Percentiles rank a stretch among this genome's conserved stretches.
Conservation (phyloP, 805 yeast genomes). For the Lipomyces sp. region DNA sequence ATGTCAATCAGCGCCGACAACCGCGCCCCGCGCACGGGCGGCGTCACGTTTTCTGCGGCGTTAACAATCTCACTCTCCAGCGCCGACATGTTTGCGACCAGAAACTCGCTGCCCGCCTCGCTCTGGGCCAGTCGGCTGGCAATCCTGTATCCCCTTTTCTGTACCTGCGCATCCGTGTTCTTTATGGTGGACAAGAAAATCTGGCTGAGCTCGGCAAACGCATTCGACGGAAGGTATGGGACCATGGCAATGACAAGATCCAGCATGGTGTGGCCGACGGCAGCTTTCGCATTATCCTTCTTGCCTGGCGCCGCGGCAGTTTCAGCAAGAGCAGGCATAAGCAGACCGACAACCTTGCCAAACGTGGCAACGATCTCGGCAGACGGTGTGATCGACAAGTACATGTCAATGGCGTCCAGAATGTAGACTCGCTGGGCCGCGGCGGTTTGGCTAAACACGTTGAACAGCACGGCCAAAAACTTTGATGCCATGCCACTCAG, state of each 20-base stretch:
- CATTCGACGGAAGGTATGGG: conserved; percentile 68
- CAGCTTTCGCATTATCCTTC: conserved; percentile 35
- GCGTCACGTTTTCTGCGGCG: conserved; percentile 45
- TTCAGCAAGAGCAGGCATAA: conserved; percentile 60
- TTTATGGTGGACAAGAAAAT: conserved; percentile 69
- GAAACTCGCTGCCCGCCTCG: conserved; percentile 57
- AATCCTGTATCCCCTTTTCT: conserved; percentile 30
- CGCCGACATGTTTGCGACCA: conserved; percentile 51
- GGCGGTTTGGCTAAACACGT: conserved; percentile 84
- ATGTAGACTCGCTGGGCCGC: conserved; percentile 81
- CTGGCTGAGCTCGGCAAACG: conserved; percentile 70
- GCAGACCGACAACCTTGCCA: conserved; percentile 75
- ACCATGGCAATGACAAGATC: conserved; percentile 86
- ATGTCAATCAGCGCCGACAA: conserved; percentile 62
- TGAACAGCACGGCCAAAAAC: conserved; percentile 79
- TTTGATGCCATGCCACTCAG: conserved; percentile 63
- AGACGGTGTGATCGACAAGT: conserved; percentile 58
- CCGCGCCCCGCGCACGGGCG: conserved; percentile 74
- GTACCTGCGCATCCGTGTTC: conserved; percentile 23
- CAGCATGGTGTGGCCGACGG: conserved; percentile 76
- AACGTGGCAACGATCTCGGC: conserved; percentile 69
- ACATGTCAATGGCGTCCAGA: conserved; percentile 80
- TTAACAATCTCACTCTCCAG: conserved; percentile 44
- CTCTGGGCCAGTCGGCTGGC: conserved; percentile 66
- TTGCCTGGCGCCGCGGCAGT: conserved; percentile 37